phyloP scores from a whole-genome alignment of 768 basidiomycete genomes.

The Dentipellis sp. region DNA sequence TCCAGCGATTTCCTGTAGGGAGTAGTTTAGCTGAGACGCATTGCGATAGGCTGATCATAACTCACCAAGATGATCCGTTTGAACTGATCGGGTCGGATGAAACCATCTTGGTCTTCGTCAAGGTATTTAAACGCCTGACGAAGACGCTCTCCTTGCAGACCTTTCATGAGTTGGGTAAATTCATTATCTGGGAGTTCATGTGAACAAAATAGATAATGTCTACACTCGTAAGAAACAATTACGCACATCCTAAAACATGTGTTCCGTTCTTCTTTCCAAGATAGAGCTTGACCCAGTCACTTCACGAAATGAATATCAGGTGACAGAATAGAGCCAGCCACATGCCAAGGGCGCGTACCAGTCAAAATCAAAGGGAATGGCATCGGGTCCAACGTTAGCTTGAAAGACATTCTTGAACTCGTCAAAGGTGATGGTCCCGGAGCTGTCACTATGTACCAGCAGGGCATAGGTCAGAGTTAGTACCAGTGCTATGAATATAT shows the following conservation, averaged over 20 bases:
- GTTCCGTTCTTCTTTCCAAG: slow-evolving; percentile 87
- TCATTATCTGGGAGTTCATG: slow-evolving; percentile 60
- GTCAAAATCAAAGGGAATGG: slow-evolving; percentile 93
- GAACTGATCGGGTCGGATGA: slow-evolving; percentile 90
- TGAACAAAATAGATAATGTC: not conserved
- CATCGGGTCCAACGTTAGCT: slow-evolving; percentile 65
- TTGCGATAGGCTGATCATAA: not conserved
- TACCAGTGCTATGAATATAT: not conserved
- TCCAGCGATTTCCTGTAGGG: slow-evolving; percentile 78
- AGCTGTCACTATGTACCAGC: slow-evolving; percentile 53
- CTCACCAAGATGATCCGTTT: slow-evolving; percentile 89
- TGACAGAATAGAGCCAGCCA: not conserved
- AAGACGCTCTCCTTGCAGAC: slow-evolving; percentile 92
- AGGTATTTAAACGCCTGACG: slow-evolving; percentile 93
- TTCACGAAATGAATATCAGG: slow-evolving; percentile 19
- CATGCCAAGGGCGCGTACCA: slow-evolving; percentile 42
- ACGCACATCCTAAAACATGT: slow-evolving; percentile 87
- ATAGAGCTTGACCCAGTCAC: slow-evolving; percentile 95
- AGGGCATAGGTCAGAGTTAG: not conserved
- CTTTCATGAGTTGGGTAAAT: slow-evolving; percentile 98
- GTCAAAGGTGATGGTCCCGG: slow-evolving; percentile 88
- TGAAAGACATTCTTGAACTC: slow-evolving; percentile 92
- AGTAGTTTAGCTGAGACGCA: not conserved
- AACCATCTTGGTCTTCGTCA: slow-evolving; percentile 85
- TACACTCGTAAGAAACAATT: not conserved